Evolutionary conservation across 2,329 filamentous ascomycete genomes (phyloP), one percentile per base, ranked within the genome.

Genomic region (Aureobasidium leucospermi): DNA sequence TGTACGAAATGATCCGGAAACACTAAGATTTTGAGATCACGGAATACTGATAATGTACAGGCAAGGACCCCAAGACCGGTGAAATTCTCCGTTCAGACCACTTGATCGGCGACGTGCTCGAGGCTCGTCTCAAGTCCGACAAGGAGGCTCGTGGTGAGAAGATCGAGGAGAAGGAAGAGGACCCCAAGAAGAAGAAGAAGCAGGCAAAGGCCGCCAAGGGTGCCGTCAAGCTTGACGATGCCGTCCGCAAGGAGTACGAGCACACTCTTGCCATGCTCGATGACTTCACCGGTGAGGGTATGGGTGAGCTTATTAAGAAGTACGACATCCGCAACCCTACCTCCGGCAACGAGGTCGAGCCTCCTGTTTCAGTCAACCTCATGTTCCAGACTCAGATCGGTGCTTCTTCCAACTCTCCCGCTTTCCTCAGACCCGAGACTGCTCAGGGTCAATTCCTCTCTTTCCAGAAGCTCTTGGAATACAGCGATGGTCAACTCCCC

Each of bases 321-420:
- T 88, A 94, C 75, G 85, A 96, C 65, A 88, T 99, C 74, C 89
- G 85, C 76, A 96, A 96, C 76, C 92, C 93, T 31, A 81, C 82
- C 53, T 96, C 88, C 66, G 88, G 86, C 66, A 83, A 85, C 63
- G 83, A 89, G 67, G 86, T 95, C 39, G 83, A 85, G 31, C 86
- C 88, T 32, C 94, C 94, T 3, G 87, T 96, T 53, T 81, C 90
- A 43, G 96, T 97, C 84, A 99, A 99, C 78, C 85, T 99, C 70
- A 99, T 99, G 94, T 99, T 97, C 81, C 87, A 93, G 75, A 96
- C 93, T 43, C 81, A 89, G 38, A 97, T 99, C 71, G 94, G 94
- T 63, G 92, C 93, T 60, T 95, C 89, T 78, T 88, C 89, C 74
- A 92, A 95, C 71, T 80, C 88, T 63, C 84, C 88, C 49, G 92